Conservation (phyloP, 768 basidiomycete genomes). For the Phlebiopsis flavidoalba region DNA sequence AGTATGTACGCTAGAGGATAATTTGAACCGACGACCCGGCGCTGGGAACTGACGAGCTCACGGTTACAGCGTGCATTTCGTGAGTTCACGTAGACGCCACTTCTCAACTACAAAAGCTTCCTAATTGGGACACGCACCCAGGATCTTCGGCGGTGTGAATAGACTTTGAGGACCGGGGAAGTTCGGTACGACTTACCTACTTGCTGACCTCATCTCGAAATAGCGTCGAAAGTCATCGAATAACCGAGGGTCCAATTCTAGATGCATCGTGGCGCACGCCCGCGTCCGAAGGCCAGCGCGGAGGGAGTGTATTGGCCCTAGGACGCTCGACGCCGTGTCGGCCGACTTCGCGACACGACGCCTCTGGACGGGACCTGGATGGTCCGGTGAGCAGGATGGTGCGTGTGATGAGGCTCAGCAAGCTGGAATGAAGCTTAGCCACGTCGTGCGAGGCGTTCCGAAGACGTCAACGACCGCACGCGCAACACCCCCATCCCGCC, state of each 20-base stretch:
- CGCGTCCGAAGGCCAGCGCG: background rate
- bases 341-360: background rate
- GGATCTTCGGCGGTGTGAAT: background rate
- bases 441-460: background rate
- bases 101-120: background rate
- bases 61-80: too few species aligned
- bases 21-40: too few species aligned
- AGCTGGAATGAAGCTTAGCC: background rate
- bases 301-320: background rate
- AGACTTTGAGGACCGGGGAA: background rate
- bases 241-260: conserved; percentile 1
- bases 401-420: background rate
- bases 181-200: background rate
- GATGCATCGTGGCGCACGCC: background rate
- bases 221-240: background rate
- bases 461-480: background rate
- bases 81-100: too few species aligned
- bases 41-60: too few species aligned
- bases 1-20: too few species aligned
- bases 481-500: background rate
- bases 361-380: background rate
- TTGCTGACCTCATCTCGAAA: background rate
- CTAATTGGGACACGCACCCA: background rate
- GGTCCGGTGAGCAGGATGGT: background rate
- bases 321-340: conserved; percentile 2